Evolutionary conservation across 2,329 filamentous ascomycete species (phyloP).

Genomic region (Aspergillus sp.): DNA sequence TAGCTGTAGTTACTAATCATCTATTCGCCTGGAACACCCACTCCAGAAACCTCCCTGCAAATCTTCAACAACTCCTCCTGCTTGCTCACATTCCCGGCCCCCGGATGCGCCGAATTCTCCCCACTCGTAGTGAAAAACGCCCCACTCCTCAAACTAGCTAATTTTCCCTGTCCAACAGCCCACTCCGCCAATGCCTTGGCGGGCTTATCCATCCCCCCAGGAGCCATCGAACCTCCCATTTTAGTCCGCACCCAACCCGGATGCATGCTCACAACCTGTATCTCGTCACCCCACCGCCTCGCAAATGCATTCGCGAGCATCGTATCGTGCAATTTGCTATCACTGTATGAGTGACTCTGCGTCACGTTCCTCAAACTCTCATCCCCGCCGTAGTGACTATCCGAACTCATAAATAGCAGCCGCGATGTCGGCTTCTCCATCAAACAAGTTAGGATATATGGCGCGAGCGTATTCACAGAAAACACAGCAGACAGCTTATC

Average conservation of each 20-base stretch:
- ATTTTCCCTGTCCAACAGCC: conserved; percentile 22
- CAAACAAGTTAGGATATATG: conserved; percentile 50
- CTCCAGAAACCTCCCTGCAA: conserved; percentile 20
- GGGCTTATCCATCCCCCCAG: conserved; percentile 43
- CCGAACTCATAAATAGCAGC: conserved; percentile 48
- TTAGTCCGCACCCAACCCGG: conserved; percentile 52
- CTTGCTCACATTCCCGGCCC: conserved; percentile 19
- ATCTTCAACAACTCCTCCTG: conserved; percentile 23
- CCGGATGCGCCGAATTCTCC: conserved; percentile 15
- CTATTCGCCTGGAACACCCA: conserved; percentile 5
- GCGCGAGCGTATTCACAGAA: conserved; percentile 52
- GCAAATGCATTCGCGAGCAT: conserved; percentile 52
- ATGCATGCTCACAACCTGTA: conserved; percentile 44
- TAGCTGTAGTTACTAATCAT: neutral
- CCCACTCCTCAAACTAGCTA: conserved; percentile 13
- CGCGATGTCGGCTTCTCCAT: conserved; percentile 43
- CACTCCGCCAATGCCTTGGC: conserved; percentile 45
- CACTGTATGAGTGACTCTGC: conserved; percentile 43
- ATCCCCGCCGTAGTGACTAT: conserved; percentile 46
- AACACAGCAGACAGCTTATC: conserved; percentile 47
- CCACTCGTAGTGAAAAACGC: conserved; percentile 17
- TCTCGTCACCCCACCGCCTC: conserved; percentile 37
- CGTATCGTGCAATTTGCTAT: conserved; percentile 52
- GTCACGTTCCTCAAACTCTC: conserved; percentile 29
- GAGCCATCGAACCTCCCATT: conserved; percentile 46